A percentile compares a stretch with the other conserved stretches of the same genome.
Evolutionary conservation across 306 rosid species (phyloP).

Genomic region (Carpinus viminea): DNA sequence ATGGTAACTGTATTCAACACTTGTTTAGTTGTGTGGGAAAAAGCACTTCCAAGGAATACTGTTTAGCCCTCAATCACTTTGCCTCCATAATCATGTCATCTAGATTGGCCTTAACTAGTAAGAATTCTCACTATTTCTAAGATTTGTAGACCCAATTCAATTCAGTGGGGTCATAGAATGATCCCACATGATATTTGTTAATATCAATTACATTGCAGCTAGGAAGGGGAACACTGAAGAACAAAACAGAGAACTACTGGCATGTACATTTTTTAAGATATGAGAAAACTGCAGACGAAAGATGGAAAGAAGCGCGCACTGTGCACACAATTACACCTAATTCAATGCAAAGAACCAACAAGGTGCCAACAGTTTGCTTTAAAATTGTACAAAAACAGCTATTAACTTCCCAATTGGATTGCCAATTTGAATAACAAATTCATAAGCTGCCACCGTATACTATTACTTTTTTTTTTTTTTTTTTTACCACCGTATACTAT

Average conservation of each 20-base stretch:
- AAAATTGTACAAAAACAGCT: not conserved
- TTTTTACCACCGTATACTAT: not conserved
- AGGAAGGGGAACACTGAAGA: not conserved
- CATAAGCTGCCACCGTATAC: not conserved
- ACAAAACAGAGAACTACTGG: not conserved
- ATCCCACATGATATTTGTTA: not conserved
- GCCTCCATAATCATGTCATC: not conserved
- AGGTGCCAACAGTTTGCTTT: not conserved
- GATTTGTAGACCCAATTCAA: not conserved
- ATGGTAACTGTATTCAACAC: not conserved
- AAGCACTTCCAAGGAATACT: not conserved
- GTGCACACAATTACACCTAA: not conserved
- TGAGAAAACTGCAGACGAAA: not conserved
- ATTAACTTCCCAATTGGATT: not conserved
- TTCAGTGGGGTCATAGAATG: constrained; percentile 2
- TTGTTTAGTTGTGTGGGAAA: not conserved
- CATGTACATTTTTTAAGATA: not conserved
- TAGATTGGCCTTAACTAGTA: not conserved
- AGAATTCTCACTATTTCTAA: not conserved
- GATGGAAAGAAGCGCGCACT: not conserved
- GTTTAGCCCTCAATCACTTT: not conserved
- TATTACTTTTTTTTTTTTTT: too few relatives aligned
- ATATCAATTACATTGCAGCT: not conserved
- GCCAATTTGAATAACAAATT: not conserved
- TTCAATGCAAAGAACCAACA: not conserved